Evolutionary conservation across 495 filamentous ascomycete genomes (phyloP).

Genomic region (Aspergillus carlsbadensis): DNA sequence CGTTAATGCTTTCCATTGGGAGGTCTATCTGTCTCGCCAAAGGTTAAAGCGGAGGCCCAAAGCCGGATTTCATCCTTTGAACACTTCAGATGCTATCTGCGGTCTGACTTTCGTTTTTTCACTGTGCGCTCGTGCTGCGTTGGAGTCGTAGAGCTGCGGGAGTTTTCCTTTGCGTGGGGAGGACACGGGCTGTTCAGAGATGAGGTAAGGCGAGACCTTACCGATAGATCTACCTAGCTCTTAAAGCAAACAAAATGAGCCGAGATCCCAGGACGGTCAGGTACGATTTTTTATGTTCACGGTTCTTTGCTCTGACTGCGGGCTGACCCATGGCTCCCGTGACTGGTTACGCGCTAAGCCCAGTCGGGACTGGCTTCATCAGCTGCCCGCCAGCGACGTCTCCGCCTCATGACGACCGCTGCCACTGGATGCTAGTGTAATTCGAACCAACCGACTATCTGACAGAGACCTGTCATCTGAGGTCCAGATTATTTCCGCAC

Average conservation of each 20-base stretch:
- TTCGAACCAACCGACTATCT: slow-evolving; percentile 20
- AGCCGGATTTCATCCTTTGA: background rate
- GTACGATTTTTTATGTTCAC: background rate
- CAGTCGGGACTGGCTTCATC: slow-evolving; percentile 13
- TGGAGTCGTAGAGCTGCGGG: background rate
- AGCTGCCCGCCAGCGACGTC: slow-evolving; percentile 21
- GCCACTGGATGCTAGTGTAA: slow-evolving; percentile 16
- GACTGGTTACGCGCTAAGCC: slow-evolving; percentile 35
- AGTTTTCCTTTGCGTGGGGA: background rate
- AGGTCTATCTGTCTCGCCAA: slow-evolving; percentile 14
- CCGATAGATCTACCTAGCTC: background rate
- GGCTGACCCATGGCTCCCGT: slow-evolving; percentile 23
- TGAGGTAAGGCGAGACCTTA: background rate
- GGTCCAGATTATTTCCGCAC: background rate
- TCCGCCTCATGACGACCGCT: slow-evolving; percentile 26
- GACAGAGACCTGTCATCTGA: slow-evolving; percentile 10
- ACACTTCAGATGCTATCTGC: background rate
- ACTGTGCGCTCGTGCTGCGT: slow-evolving; percentile 1
- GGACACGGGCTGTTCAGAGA: background rate
- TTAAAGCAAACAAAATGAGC: slow-evolving; percentile 5
- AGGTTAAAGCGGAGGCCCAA: slow-evolving; percentile 8
- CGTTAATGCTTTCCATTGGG: slow-evolving; percentile 2
- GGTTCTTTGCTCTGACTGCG: background rate
- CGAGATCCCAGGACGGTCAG: background rate
- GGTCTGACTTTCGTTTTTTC: background rate